A percentile compares a stretch with the other conserved stretches of the same genome.
Evolutionary conservation across 305 asterid genomes (phyloP).

Genomic region (Fraxinus sp.): DNA sequence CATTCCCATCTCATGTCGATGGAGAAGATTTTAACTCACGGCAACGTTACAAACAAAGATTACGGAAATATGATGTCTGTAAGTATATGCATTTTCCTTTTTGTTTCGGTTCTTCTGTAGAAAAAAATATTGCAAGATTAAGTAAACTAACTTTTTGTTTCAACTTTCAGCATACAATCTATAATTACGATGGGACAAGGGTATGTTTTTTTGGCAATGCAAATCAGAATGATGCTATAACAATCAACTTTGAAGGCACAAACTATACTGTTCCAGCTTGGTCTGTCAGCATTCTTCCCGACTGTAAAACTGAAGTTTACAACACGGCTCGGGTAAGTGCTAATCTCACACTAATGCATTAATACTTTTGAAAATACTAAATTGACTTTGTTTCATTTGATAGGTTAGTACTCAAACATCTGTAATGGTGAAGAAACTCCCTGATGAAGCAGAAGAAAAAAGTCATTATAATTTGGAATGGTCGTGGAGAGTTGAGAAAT

Average conservation of each 20-base stretch:
- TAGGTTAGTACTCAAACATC: constrained; percentile 32
- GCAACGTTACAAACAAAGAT: constrained; percentile 16
- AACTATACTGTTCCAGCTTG: constrained; percentile 35
- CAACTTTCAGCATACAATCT: constrained; percentile 28
- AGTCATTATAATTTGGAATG: constrained; percentile 25
- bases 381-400: neutral
- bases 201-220: constrained; percentile 38
- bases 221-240: constrained; percentile 7
- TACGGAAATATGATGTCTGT: constrained; percentile 29
- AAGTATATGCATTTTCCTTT: neutral
- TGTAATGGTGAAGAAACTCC: constrained; percentile 12
- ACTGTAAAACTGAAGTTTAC: constrained; percentile 33
- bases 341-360: neutral
- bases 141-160: no score
- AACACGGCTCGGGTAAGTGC: constrained; percentile 38
- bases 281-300: constrained; percentile 46
- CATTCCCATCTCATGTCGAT: constrained; percentile 33
- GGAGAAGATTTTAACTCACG: constrained; percentile 38
- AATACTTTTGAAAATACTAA: neutral
- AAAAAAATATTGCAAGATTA: neutral
- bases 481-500: constrained; percentile 33
- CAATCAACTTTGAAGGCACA: constrained; percentile 31
- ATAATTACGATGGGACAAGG: constrained; percentile 22
- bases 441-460: constrained; percentile 10
- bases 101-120: neutral